phyloP scores from a whole-genome alignment of 768 basidiomycete species.

The Suillus spraguei region DNA sequence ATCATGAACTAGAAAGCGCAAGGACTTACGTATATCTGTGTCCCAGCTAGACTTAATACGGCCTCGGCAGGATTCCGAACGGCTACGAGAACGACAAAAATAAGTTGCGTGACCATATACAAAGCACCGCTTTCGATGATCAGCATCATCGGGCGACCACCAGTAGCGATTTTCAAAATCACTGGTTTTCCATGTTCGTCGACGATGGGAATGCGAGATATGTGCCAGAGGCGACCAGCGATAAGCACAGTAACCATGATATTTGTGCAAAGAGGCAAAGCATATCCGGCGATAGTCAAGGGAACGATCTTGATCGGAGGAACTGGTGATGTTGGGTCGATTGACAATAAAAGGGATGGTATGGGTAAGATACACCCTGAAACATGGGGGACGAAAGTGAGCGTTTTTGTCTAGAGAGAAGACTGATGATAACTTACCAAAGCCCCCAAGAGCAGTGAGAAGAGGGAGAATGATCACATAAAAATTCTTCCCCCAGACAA shows the following conservation, averaged over 20 bases:
- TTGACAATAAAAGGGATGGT: not conserved
- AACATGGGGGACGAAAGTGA: not conserved
- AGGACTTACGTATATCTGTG: conserved; percentile 33
- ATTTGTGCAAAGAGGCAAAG: conserved; percentile 38
- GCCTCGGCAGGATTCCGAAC: conserved; percentile 31
- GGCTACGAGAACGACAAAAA: conserved; percentile 34
- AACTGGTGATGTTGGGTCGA: conserved; percentile 1
- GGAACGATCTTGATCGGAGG: conserved; percentile 31
- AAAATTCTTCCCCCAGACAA: conserved; percentile 32
- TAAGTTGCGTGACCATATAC: conserved; percentile 33
- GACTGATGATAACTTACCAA: conserved; percentile 23
- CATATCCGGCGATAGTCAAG: conserved; percentile 30
- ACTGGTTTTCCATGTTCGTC: conserved; percentile 2
- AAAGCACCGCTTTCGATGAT: conserved; percentile 34
- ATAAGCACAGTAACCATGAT: conserved; percentile 37
- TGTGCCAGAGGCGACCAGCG: conserved; percentile 33
- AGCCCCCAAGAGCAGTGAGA: conserved; percentile 26
- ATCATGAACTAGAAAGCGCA: not conserved
- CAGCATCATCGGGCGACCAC: conserved; percentile 24
- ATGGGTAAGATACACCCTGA: conserved; percentile 2
- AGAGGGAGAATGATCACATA: conserved; percentile 33
- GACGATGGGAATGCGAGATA: conserved; percentile 12
- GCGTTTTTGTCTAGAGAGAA: not conserved
- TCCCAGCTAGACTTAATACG: conserved; percentile 26
- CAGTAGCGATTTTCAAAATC: conserved; percentile 8